Percentiles rank a stretch among this genome's conserved stretches.
phyloP scores from a whole-genome alignment of 2,329 filamentous ascomycete species.

The Tympanopsis confertula region DNA sequence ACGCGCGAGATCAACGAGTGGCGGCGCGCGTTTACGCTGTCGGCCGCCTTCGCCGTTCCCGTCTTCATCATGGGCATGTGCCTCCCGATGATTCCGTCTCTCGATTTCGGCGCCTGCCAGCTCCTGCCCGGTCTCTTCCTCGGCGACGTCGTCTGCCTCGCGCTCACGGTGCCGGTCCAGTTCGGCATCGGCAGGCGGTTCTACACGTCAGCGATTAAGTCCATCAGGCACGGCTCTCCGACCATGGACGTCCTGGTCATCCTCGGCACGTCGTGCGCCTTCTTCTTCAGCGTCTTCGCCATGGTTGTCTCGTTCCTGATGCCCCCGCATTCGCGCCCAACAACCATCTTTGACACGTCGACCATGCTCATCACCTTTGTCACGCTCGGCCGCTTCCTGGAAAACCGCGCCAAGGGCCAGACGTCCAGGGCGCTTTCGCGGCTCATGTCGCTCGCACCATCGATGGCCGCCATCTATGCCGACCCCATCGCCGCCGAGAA shows the following conservation, averaged over 20 bases:
- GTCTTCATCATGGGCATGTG: constrained; percentile 91
- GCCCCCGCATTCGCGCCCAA: constrained; percentile 68
- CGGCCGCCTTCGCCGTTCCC: constrained; percentile 71
- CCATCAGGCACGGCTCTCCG: constrained; percentile 75
- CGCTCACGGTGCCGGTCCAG: constrained; percentile 82
- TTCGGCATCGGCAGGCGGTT: constrained; percentile 94
- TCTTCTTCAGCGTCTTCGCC: constrained; percentile 83
- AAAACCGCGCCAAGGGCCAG: constrained; percentile 90
- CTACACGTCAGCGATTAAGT: constrained; percentile 87
- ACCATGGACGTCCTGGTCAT: constrained; percentile 98
- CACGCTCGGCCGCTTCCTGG: constrained; percentile 77
- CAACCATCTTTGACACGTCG: constrained; percentile 91
- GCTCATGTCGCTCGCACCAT: constrained; percentile 90
- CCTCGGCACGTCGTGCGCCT: constrained; percentile 88
- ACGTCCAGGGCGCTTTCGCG: constrained; percentile 87
- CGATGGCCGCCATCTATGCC: constrained; percentile 91
- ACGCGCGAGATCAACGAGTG: constrained; percentile 93
- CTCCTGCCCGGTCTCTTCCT: constrained; percentile 70
- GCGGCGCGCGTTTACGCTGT: constrained; percentile 69
- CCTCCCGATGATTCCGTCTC: constrained; percentile 71
- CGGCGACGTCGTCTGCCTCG: constrained; percentile 73
- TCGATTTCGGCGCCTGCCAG: constrained; percentile 66
- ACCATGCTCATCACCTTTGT: constrained; percentile 98
- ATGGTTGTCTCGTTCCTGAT: constrained; percentile 73
- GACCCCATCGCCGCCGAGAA: constrained; percentile 92